These are phyloP conservation scores for Daldinia sp. DNA, from an alignment of 2,329 filamentous ascomycete species.

Conservation along the genomic window DNA sequence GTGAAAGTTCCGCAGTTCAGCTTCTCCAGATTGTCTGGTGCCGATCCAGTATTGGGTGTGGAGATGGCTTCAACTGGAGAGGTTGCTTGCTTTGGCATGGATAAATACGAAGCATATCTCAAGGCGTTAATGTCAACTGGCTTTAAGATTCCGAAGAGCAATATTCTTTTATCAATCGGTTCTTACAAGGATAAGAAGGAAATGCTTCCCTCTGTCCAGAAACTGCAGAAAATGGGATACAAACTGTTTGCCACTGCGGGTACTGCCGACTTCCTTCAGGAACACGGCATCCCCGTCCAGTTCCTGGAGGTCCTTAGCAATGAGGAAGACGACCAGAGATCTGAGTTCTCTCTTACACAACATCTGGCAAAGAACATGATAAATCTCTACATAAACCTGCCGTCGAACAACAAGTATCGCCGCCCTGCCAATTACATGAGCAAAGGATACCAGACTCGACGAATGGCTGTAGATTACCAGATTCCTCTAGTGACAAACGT, in stretches of 20 bases:
- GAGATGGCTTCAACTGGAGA: conserved; percentile 99
- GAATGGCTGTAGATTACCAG: conserved; percentile 98
- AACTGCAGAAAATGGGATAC: conserved; percentile 90
- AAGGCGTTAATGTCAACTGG: conserved; percentile 96
- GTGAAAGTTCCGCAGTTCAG: conserved; percentile 99
- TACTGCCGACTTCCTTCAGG: conserved; percentile 95
- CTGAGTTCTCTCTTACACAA: conserved; percentile 96
- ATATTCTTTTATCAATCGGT: conserved; percentile 94
- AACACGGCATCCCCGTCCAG: conserved; percentile 91
- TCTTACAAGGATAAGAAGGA: conserved; percentile 98
- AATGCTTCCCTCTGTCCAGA: conserved; percentile 92
- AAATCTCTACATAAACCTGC: conserved; percentile 98
- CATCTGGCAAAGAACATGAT: conserved; percentile 98
- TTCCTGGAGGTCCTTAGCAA: conserved; percentile 89
- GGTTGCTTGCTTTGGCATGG: conserved; percentile 93
- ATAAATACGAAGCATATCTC: conserved; percentile 98
- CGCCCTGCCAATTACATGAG: conserved; percentile 98
- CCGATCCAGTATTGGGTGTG: conserved; percentile 95
- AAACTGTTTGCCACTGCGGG: conserved; percentile 96
- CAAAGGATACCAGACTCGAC: conserved; percentile 94
- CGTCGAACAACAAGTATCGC: conserved; percentile 97
- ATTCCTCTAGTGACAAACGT: conserved; percentile 98
- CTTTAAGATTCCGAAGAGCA: conserved; percentile 95
- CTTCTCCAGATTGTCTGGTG: conserved; percentile 95
- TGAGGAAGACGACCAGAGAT: conserved; percentile 85